A percentile compares a stretch with the other conserved stretches of the same genome.
Evolutionary conservation across 1,284 basidiomycete species (phyloP).

Genomic region (Cutaneotrichosporon sp.): DNA sequence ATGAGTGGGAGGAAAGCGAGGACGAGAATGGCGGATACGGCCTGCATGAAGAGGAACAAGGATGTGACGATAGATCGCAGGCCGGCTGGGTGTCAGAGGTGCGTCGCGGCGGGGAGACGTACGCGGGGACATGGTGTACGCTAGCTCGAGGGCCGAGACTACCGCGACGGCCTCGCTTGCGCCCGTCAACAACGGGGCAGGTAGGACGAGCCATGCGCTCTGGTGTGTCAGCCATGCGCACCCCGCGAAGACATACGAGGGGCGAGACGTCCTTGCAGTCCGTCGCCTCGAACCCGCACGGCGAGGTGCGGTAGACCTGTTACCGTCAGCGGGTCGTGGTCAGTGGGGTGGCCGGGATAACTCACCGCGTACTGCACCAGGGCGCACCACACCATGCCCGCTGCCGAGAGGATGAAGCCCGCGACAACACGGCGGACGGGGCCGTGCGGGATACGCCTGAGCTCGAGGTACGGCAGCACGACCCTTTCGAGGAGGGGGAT

Average conservation of each 20-base stretch:
- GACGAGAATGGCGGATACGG: conserved; percentile 18
- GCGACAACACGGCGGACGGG: conserved; percentile 33
- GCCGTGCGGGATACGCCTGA: conserved; percentile 30
- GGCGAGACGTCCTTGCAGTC: conserved; percentile 17
- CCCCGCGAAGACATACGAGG: conserved; percentile 5
- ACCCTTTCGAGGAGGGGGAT: conserved; percentile 49
- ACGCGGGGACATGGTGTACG: conserved; percentile 30
- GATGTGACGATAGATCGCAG: conserved; percentile 27
- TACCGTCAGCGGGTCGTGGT: conserved; percentile 37
- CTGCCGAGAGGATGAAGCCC: conserved; percentile 26
- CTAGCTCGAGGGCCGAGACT: conserved; percentile 29
- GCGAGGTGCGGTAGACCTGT: conserved; percentile 50
- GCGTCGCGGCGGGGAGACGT: background rate
- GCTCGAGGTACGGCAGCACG: conserved; percentile 49
- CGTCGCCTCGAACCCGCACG: conserved; percentile 46
- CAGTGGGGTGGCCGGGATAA: background rate
- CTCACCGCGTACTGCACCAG: conserved; percentile 22
- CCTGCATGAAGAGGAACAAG: conserved; percentile 27
- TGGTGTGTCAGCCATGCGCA: conserved; percentile 8
- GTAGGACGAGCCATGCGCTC: conserved; percentile 29
- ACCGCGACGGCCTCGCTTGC: conserved; percentile 25
- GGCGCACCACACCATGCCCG: conserved; percentile 35
- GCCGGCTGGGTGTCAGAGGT: conserved; percentile 10
- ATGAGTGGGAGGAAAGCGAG: conserved; percentile 26
- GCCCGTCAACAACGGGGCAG: conserved; percentile 24